Percentiles rank a stretch among this genome's conserved stretches.
Conservation (phyloP, 805 yeast genomes). For the Wickerhamomyces bovis region DNA sequence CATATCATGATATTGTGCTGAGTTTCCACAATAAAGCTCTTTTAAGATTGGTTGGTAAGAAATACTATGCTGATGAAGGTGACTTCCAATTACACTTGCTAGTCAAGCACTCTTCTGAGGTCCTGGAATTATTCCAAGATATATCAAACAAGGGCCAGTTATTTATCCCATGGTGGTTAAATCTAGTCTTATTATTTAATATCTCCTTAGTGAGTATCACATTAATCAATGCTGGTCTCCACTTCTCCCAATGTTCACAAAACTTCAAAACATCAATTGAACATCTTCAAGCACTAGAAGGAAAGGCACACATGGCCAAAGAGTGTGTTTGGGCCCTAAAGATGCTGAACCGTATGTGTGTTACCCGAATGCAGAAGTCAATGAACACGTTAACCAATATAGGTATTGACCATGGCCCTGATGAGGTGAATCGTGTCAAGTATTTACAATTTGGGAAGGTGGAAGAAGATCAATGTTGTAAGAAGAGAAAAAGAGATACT, state of each 20-base stretch:
- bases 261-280: slow-evolving; percentile 15
- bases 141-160: slow-evolving; percentile 25
- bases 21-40: slow-evolving; percentile 15
- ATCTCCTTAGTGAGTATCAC: slow-evolving; percentile 37
- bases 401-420: slow-evolving; percentile 50
- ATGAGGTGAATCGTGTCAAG: slow-evolving; percentile 40
- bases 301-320: slow-evolving; percentile 39
- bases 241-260: slow-evolving; percentile 5
- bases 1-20: slow-evolving; percentile 16
- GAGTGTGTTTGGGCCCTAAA: slow-evolving; percentile 62
- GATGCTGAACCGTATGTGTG: slow-evolving; percentile 45
- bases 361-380: slow-evolving; percentile 40
- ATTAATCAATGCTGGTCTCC: slow-evolving; percentile 38
- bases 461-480: slow-evolving; percentile 17
- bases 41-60: slow-evolving; percentile 13
- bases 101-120: slow-evolving; percentile 27
- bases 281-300: slow-evolving; percentile 22
- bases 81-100: slow-evolving; percentile 20
- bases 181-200: slow-evolving; percentile 37
- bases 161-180: slow-evolving; percentile 49
- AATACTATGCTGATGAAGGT: slow-evolving; percentile 17
- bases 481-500: neutral
- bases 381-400: slow-evolving; percentile 29
- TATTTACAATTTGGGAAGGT: slow-evolving; percentile 42
- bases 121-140: slow-evolving; percentile 27